Evolutionary conservation across 495 filamentous ascomycete species (phyloP), one percentile per base, ranked within the genome.

Genomic region (Neurospora cerealis): DNA sequence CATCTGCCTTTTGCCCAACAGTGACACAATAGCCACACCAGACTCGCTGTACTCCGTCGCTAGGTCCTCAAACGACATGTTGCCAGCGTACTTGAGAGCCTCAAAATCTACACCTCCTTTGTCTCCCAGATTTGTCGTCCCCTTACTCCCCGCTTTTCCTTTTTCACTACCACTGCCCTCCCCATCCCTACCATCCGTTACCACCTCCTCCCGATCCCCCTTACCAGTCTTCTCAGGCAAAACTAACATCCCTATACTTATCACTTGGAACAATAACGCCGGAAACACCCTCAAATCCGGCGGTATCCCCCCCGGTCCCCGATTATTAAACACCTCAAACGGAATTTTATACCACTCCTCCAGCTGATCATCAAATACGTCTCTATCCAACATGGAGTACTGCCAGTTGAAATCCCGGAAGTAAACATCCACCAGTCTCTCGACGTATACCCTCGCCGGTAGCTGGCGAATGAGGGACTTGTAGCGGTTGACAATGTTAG

Each of bases 331-430:
- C n/a, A 83, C 73, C 32, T 78, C 81, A 73, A 86, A 86, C 9
- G 87, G 83, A 19, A 86, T 76, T 24, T 73, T 80, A 44, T 86
- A 79, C 88, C 88, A 91, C 40, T 84, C 78, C 10, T 81, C 79
- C 48, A 91, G 80, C 36, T 87, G 83, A 2, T 78, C 77, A 44
- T 83, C 78, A 71, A 89, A 89, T 2, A 86, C 76, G 24, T 81
- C 81, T 70, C 86, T 83, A 72, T 91, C 89, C 13, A 91, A 78
- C 40, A 83, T 80, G 48, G 82, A 86, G 73, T 91, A 90, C 71
- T 88, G 85, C 85, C 87, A 88, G 78, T 90, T 90, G 73, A 90
- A 85, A 21, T 86, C 84, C 6, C 75, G 73, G 74, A 91, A 89
- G 79, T 86, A 91, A 5, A 87, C 80, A 5, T 83, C 82, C 5